Percentiles rank a stretch among this genome's conserved stretches.
Conservation (phyloP, 2,329 filamentous ascomycete species). For the Fusarium albidum region DNA sequence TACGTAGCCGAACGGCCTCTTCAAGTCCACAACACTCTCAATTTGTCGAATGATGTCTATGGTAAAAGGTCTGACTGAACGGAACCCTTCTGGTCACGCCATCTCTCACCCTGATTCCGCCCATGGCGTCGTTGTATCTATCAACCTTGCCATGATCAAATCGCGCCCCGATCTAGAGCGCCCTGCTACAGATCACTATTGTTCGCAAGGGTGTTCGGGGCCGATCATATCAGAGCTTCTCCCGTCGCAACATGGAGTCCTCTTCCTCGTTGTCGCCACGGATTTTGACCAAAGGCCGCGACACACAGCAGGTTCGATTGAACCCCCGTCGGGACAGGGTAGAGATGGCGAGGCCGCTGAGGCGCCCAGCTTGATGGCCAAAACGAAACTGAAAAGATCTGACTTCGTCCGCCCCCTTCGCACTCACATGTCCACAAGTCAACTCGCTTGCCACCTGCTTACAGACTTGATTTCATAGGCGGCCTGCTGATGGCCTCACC, state of each 20-base stretch:
- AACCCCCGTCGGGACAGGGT: slow-evolving; percentile 17
- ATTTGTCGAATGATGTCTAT: slow-evolving; percentile 60
- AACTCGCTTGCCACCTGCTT: slow-evolving; percentile 8
- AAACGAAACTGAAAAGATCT: slow-evolving; percentile 79
- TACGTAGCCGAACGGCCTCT: slow-evolving; percentile 19
- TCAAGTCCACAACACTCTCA: slow-evolving; percentile 1
- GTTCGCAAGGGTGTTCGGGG: slow-evolving; percentile 26
- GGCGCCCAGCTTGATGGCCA: slow-evolving; percentile 59
- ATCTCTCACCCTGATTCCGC: slow-evolving; percentile 31
- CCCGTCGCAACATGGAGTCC: slow-evolving; percentile 62
- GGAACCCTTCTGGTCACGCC: slow-evolving; percentile 57
- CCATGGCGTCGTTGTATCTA: slow-evolving; percentile 21
- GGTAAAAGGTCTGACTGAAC: slow-evolving; percentile 72
- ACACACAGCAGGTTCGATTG: slow-evolving; percentile 51
- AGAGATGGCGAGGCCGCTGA: slow-evolving; percentile 57
- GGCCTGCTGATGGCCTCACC: slow-evolving; percentile 6
- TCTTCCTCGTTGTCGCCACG: slow-evolving; percentile 53
- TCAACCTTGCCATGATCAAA: slow-evolving; percentile 21
- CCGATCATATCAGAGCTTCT: slow-evolving; percentile 26
- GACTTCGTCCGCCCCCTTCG: slow-evolving; percentile 51
- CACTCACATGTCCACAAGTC: background rate
- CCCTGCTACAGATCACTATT: slow-evolving; percentile 22
- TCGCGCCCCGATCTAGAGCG: slow-evolving; percentile 13
- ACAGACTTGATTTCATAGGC: slow-evolving; percentile 7
- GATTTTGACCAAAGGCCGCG: slow-evolving; percentile 67